Conservation (phyloP, 441 rosid genomes). For the Populus hybrid region DNA sequence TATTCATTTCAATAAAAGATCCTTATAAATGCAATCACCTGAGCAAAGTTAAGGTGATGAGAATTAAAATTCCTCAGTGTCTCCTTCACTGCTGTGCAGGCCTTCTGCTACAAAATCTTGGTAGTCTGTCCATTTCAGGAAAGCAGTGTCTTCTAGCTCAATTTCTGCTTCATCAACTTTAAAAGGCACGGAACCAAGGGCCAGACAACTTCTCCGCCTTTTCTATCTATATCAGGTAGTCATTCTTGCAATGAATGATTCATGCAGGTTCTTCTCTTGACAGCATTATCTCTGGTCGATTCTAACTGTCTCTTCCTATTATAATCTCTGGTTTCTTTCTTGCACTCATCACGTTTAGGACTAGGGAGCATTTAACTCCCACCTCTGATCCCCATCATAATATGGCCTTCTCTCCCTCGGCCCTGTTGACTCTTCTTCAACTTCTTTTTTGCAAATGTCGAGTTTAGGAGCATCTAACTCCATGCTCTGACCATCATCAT, state of each 20-base stretch:
- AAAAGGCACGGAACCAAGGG: too few species aligned
- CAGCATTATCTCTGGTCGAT: not conserved
- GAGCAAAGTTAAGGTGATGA: too few species aligned
- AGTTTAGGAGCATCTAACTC: not conserved
- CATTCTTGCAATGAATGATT: slow-evolving; percentile 5
- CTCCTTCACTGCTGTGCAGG: too few species aligned
- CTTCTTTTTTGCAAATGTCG: not conserved
- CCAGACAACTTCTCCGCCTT: not conserved
- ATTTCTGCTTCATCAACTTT: too few species aligned
- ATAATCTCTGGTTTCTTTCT: slow-evolving; percentile 3
- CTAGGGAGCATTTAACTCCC: slow-evolving; percentile 7
- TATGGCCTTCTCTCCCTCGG: slow-evolving; percentile 16
- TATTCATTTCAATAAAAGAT: too few species aligned
- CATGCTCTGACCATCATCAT: slow-evolving; percentile 2
- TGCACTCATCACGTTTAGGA: not conserved
- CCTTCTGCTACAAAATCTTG: too few species aligned
- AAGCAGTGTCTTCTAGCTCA: too few species aligned
- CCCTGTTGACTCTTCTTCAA: not conserved
- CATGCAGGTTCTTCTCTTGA: slow-evolving; percentile 11
- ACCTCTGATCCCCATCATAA: slow-evolving; percentile 13
- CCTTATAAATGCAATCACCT: too few species aligned
- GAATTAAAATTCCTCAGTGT: too few species aligned
- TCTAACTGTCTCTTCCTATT: slow-evolving; percentile 5
- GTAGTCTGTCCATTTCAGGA: too few species aligned
- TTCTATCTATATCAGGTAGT: not conserved